Percentiles rank a stretch among this genome's conserved stretches.
phyloP scores from a whole-genome alignment of 768 basidiomycete species.

The Tulasnella sp. region DNA sequence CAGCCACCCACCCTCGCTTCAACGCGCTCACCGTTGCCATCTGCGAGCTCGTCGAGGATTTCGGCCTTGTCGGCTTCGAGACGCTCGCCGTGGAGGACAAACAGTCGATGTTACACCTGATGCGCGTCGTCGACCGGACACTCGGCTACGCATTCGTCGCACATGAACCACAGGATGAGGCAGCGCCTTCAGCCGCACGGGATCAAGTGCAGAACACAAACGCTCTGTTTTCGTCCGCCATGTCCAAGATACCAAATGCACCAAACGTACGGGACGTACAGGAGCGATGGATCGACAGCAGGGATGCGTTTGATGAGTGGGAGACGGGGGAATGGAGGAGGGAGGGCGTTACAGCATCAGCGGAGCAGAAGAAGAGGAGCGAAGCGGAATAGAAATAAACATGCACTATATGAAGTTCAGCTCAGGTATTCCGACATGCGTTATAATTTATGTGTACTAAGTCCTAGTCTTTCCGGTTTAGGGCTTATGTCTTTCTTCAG shows the following conservation, averaged over 20 bases:
- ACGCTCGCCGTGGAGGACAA: constrained; percentile 98
- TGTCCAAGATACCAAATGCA: constrained; percentile 27
- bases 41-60: constrained; percentile 89
- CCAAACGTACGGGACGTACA: constrained; percentile 60
- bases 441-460: too few relatives aligned
- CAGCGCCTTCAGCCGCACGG: constrained; percentile 28
- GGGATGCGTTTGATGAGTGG: constrained; percentile 69
- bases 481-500: too few relatives aligned
- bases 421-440: too few relatives aligned
- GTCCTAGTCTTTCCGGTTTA: too few relatives aligned
- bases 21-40: constrained; percentile 77
- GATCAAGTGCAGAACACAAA: constrained; percentile 44
- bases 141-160: constrained; percentile 88
- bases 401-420: too few relatives aligned
- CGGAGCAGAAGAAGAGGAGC: constrained; percentile 15
- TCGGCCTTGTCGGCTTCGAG: constrained; percentile 86
- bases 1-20: constrained; percentile 54
- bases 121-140: constrained; percentile 75
- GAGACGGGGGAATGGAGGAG: constrained; percentile 68
- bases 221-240: constrained; percentile 48
- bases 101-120: constrained; percentile 83
- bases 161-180: constrained; percentile 24
- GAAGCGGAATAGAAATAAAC: constrained; percentile 9
- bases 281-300: constrained; percentile 86
- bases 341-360: constrained; percentile 47